These are phyloP conservation scores for Termitomyces sp. DNA, from an alignment of 768 basidiomycete genomes.

Conservation along the genomic window DNA sequence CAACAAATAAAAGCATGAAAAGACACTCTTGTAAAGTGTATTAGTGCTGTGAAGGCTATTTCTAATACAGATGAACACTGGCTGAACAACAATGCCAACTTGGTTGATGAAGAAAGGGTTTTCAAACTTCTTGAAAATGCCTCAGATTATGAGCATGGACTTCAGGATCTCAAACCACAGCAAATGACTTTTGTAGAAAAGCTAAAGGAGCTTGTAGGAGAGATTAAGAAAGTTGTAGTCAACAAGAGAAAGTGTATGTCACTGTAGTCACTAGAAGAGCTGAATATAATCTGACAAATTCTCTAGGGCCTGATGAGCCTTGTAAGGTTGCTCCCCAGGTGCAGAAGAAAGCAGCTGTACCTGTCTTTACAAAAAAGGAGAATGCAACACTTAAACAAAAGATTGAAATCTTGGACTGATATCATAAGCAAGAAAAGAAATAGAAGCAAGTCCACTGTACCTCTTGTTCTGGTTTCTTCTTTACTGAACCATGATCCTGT, in stretches of 20 bases:
- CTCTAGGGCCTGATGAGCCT: no score
- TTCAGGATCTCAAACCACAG: constrained; percentile 7
- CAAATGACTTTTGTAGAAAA: constrained; percentile 7
- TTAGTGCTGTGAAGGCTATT: constrained; percentile 7
- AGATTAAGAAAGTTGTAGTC: background rate
- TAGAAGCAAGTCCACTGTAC: background rate
- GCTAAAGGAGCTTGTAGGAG: background rate
- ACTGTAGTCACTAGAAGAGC: no score
- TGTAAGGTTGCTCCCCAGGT: no score
- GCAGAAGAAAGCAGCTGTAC: no score
- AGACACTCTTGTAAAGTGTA: constrained; percentile 1
- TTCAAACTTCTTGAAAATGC: constrained; percentile 5
- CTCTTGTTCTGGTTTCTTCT: background rate
- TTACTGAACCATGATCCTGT: background rate
- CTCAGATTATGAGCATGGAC: constrained; percentile 19
- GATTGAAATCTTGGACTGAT: no score
- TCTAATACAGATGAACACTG: constrained; percentile 16
- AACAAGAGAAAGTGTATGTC: background rate
- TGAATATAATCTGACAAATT: no score
- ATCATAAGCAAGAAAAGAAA: no score
- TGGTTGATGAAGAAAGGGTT: constrained; percentile 16
- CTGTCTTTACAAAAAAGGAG: no score
- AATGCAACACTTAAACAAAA: no score
- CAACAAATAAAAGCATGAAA: constrained; percentile 3
- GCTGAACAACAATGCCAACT: constrained; percentile 16